Conservation (phyloP, 2,329 filamentous ascomycete genomes). For the Aspergillus costaricaensis region DNA sequence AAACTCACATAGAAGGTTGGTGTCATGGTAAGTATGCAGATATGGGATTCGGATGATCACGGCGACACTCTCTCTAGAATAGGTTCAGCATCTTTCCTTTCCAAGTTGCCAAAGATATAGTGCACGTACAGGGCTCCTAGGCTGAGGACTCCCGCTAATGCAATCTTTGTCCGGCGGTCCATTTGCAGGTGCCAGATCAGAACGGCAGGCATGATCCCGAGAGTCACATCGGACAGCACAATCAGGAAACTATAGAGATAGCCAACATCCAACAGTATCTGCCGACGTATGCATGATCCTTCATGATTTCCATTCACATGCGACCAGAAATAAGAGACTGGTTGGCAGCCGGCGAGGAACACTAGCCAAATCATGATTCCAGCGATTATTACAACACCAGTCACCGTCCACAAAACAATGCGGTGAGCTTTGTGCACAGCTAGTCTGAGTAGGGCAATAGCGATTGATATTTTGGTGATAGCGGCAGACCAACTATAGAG, state of each 20-base stretch:
- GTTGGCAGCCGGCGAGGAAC: constrained; percentile 54
- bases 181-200: constrained; percentile 59
- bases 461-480: constrained; percentile 53
- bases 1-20: constrained; percentile 30
- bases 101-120: background rate
- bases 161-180: constrained; percentile 52
- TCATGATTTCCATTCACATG: constrained; percentile 21
- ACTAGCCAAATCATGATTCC: constrained; percentile 53
- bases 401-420: constrained; percentile 49
- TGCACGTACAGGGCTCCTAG: constrained; percentile 52
- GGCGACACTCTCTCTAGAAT: constrained; percentile 27
- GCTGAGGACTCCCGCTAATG: constrained; percentile 54
- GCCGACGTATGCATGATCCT: constrained; percentile 44
- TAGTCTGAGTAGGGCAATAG: constrained; percentile 54
- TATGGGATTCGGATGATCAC: constrained; percentile 27
- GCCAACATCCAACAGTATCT: constrained; percentile 54
- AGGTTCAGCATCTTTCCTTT: background rate
- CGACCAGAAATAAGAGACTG: constrained; percentile 54
- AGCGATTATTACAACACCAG: constrained; percentile 45
- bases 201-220: constrained; percentile 55
- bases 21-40: constrained; percentile 19
- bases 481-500: constrained; percentile 51
- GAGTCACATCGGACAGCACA: constrained; percentile 46
- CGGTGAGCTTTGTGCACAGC: constrained; percentile 42
- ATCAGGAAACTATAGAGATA: constrained; percentile 54